phyloP scores from a whole-genome alignment of 495 filamentous ascomycete genomes.

The Penicillium desertorum region DNA sequence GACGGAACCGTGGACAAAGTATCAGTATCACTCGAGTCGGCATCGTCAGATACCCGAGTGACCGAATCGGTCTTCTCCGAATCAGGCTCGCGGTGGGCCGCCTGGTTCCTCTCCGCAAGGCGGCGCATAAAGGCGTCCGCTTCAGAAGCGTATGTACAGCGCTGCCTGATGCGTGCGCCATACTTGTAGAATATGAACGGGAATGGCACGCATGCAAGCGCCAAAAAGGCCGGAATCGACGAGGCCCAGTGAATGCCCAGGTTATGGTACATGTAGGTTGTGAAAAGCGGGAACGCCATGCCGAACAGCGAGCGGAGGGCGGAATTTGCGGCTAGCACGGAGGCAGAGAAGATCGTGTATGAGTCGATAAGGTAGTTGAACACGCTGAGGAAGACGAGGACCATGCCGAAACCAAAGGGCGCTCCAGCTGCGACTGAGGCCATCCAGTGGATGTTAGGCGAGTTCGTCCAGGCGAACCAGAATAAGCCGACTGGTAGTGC shows the following conservation, averaged over 20 bases:
- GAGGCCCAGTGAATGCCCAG: constrained; percentile 83
- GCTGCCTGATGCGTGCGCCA: constrained; percentile 60
- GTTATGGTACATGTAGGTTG: constrained; percentile 69
- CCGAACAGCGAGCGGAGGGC: constrained; percentile 70
- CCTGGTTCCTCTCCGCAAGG: constrained; percentile 30
- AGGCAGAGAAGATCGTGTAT: constrained; percentile 79
- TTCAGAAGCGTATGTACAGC: constrained; percentile 66
- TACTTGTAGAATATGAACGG: constrained; percentile 81
- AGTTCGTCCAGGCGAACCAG: constrained; percentile 70
- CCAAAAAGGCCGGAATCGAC: constrained; percentile 73
- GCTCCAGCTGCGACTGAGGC: constrained; percentile 61
- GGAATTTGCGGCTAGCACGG: constrained; percentile 74
- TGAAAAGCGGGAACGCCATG: constrained; percentile 84
- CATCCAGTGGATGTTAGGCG: constrained; percentile 66
- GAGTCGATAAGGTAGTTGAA: constrained; percentile 82
- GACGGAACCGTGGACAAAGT: constrained; percentile 32
- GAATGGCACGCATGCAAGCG: constrained; percentile 76
- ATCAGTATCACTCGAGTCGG: constrained; percentile 21
- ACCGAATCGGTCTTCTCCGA: constrained; percentile 2
- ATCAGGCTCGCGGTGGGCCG: background rate
- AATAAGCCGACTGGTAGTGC: constrained; percentile 56
- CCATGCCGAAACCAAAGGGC: constrained; percentile 74
- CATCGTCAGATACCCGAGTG: constrained; percentile 5
- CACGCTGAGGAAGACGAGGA: constrained; percentile 69
- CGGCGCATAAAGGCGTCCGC: constrained; percentile 38